Evolutionary conservation across 2,329 filamentous ascomycete genomes (phyloP).

Genomic region (Pezicula carpinea): DNA sequence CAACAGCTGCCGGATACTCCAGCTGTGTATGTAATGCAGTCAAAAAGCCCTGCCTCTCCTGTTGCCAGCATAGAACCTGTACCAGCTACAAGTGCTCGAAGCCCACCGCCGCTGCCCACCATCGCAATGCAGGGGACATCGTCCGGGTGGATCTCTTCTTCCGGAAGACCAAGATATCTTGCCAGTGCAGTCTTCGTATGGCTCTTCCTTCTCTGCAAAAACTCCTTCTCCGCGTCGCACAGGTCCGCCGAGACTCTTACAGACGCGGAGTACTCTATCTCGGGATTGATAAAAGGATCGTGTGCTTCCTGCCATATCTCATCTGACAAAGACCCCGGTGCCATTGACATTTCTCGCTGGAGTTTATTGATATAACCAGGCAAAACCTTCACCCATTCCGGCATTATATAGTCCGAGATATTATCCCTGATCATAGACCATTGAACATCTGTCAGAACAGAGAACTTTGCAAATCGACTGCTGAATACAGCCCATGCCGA

Average conservation of each 20-base stretch:
- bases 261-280: constrained; percentile 75
- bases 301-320: constrained; percentile 93
- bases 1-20: constrained; percentile 96
- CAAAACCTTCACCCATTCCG: constrained; percentile 74
- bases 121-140: constrained; percentile 92
- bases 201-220: constrained; percentile 62
- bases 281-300: constrained; percentile 77
- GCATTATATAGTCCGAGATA: constrained; percentile 68
- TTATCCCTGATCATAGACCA: constrained; percentile 50
- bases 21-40: constrained; percentile 91
- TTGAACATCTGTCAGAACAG: constrained; percentile 48
- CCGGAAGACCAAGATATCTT: constrained; percentile 72
- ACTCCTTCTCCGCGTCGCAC: constrained; percentile 78
- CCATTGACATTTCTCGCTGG: constrained; percentile 81
- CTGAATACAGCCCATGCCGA: constrained; percentile 27
- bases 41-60: constrained; percentile 82
- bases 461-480: constrained; percentile 36
- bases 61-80: constrained; percentile 82
- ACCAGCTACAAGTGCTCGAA: constrained; percentile 85
- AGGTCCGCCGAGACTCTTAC: constrained; percentile 80
- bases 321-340: constrained; percentile 81
- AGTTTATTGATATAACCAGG: constrained; percentile 78
- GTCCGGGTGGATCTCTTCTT: constrained; percentile 80
- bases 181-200: constrained; percentile 71
- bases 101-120: constrained; percentile 87